These are phyloP conservation scores for Gillenia trifoliata DNA, from an alignment of 306 rosid species.

Conservation along the genomic window DNA sequence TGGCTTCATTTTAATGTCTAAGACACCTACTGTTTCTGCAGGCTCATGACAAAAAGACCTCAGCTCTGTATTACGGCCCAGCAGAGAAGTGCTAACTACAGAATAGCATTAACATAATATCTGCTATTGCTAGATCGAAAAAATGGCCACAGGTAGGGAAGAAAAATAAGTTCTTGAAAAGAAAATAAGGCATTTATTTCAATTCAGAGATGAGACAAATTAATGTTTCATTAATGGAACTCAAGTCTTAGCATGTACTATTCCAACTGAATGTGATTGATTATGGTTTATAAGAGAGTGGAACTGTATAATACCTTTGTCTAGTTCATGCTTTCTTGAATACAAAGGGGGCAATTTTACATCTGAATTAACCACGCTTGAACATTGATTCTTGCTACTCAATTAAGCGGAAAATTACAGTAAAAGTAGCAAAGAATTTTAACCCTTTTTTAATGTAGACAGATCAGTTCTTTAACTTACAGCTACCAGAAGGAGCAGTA, in stretches of 20 bases:
- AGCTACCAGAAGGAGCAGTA: no score
- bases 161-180: constrained; percentile 46
- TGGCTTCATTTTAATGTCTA: background rate
- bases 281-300: background rate
- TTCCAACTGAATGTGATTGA: background rate
- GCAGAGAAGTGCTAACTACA: constrained; percentile 65
- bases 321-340: background rate
- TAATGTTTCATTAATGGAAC: no score
- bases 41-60: constrained; percentile 42
- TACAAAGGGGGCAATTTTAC: no score
- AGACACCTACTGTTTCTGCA: constrained; percentile 12
- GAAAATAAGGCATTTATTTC: constrained; percentile 86
- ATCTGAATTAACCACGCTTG: no score
- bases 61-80: constrained; percentile 63
- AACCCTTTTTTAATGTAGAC: no score
- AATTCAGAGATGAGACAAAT: background rate
- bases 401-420: no score
- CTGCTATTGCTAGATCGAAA: constrained; percentile 58
- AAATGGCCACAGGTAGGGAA: constrained; percentile 63
- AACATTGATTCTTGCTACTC: no score
- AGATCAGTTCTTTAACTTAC: no score
- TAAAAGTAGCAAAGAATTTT: no score
- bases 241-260: background rate
- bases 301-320: background rate
- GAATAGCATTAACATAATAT: constrained; percentile 52